A percentile compares a stretch with the other conserved stretches of the same genome.
phyloP scores from a whole-genome alignment of 352 stramenopile genomes.

The Phytophthora capsici region DNA sequence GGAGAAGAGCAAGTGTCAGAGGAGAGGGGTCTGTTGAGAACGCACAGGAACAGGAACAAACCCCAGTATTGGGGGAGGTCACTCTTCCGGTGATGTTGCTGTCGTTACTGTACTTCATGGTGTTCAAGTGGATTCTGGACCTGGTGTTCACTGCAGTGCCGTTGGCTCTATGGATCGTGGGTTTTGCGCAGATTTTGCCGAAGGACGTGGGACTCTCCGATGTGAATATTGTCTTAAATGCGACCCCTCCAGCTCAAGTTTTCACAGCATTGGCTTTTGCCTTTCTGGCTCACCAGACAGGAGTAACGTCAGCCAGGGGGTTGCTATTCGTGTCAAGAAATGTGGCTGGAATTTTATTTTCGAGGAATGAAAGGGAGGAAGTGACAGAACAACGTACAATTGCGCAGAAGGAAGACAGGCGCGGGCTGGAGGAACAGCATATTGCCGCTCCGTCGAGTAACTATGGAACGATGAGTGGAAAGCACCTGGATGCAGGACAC shows the following conservation, averaged over 20 bases:
- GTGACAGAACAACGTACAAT: slow-evolving; percentile 1
- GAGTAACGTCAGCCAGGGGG: slow-evolving; percentile 46
- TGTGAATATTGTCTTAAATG: slow-evolving; percentile 27
- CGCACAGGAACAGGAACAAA: neutral
- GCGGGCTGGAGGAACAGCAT: slow-evolving; percentile 7
- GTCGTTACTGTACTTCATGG: slow-evolving; percentile 72
- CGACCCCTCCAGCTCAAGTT: slow-evolving; percentile 22
- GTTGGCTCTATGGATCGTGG: slow-evolving; percentile 53
- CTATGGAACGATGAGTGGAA: slow-evolving; percentile 34
- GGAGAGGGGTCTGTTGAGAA: neutral
- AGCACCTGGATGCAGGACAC: slow-evolving; percentile 3
- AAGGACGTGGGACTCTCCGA: slow-evolving; percentile 12
- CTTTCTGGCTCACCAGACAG: slow-evolving; percentile 71
- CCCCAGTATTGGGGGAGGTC: slow-evolving; percentile 40
- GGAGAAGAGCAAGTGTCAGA: slow-evolving; percentile 15
- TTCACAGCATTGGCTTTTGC: slow-evolving; percentile 60
- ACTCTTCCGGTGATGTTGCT: slow-evolving; percentile 67
- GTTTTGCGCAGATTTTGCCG: slow-evolving; percentile 48
- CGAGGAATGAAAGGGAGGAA: slow-evolving; percentile 11
- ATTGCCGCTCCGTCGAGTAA: slow-evolving; percentile 12
- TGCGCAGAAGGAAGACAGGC: neutral
- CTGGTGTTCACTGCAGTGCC: slow-evolving; percentile 60
- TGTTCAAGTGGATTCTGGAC: slow-evolving; percentile 73
- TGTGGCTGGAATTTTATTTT: slow-evolving; percentile 51
- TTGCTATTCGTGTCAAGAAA: slow-evolving; percentile 60